A percentile compares a stretch with the other conserved stretches of the same genome.
These are phyloP conservation scores for Daedalea quercina DNA, from an alignment of 768 basidiomycete genomes.

Conservation along the genomic window DNA sequence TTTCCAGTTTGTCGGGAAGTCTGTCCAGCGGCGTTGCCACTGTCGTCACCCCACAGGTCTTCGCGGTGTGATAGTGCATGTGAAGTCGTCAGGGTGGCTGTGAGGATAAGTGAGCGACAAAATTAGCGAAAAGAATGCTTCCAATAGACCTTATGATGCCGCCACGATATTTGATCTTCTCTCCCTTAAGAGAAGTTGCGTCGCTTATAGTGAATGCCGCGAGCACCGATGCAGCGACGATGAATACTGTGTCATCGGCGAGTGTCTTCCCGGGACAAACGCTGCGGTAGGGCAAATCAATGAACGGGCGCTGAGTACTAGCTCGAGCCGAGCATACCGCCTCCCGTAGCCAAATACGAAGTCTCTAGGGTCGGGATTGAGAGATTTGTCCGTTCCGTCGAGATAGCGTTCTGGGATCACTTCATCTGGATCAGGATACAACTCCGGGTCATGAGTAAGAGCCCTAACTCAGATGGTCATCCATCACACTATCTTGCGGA, in stretches of 20 bases:
- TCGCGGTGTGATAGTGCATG: neutral
- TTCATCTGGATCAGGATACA: conserved; percentile 5
- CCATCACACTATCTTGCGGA: neutral
- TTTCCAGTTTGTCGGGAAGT: too few species aligned
- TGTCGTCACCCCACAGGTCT: too few species aligned
- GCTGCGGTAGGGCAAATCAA: neutral
- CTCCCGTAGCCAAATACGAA: conserved; percentile 14
- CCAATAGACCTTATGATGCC: neutral
- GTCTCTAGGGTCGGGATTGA: neutral
- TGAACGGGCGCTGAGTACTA: neutral
- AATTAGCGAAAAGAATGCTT: neutral
- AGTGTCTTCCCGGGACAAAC: conserved; percentile 4
- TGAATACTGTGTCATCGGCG: conserved; percentile 1
- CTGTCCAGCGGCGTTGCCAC: too few species aligned
- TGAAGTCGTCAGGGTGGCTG: neutral
- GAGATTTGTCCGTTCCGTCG: neutral
- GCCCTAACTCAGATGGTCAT: conserved; percentile 1
- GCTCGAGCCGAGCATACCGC: conserved; percentile 1
- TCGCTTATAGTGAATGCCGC: neutral
- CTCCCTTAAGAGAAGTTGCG: neutral
- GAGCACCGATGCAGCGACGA: neutral
- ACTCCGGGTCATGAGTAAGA: conserved; percentile 7
- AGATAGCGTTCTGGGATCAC: conserved; percentile 10
- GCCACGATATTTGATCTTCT: neutral
- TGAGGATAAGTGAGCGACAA: too few species aligned